These are phyloP conservation scores for Ganoderma meredithae DNA, from an alignment of 1,284 basidiomycete genomes.

Conservation along the genomic window DNA sequence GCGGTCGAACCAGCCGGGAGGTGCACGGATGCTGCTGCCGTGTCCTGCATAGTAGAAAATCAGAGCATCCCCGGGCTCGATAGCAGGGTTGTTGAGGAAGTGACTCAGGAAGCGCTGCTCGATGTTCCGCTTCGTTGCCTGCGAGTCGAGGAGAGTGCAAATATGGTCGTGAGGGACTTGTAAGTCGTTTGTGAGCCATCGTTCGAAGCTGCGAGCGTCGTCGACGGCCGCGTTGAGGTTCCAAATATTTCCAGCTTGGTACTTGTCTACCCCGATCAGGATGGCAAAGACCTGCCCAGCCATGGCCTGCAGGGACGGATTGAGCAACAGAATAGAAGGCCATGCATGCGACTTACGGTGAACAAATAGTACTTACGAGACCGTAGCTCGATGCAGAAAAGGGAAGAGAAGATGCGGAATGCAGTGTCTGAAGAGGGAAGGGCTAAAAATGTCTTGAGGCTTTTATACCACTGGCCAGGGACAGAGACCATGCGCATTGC, in stretches of 20 bases:
- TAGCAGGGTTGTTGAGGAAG: slow-evolving; percentile 62
- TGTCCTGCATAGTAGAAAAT: slow-evolving; percentile 75
- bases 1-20: slow-evolving; percentile 60
- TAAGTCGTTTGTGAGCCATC: slow-evolving; percentile 62
- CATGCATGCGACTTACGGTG: neutral
- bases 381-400: slow-evolving; percentile 3
- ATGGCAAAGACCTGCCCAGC: slow-evolving; percentile 62
- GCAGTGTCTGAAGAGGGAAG: slow-evolving; percentile 4
- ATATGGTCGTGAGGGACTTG: slow-evolving; percentile 67
- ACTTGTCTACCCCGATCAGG: slow-evolving; percentile 69
- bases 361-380: neutral
- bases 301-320: slow-evolving; percentile 40
- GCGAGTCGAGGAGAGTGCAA: slow-evolving; percentile 58
- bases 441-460: slow-evolving; percentile 1
- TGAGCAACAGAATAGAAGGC: neutral
- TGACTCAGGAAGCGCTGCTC: slow-evolving; percentile 65
- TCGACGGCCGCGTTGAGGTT: slow-evolving; percentile 67
- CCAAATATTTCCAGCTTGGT: slow-evolving; percentile 69
- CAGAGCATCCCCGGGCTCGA: slow-evolving; percentile 66
- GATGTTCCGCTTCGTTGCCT: slow-evolving; percentile 66
- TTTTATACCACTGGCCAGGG: slow-evolving; percentile 5
- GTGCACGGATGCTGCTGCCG: slow-evolving; percentile 61
- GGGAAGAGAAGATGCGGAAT: neutral
- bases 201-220: slow-evolving; percentile 62
- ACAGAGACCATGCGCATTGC: neutral